Base-by-base conservation (phyloP, 2,329 filamentous ascomycete species). In the Graphium sp. region DNA sequence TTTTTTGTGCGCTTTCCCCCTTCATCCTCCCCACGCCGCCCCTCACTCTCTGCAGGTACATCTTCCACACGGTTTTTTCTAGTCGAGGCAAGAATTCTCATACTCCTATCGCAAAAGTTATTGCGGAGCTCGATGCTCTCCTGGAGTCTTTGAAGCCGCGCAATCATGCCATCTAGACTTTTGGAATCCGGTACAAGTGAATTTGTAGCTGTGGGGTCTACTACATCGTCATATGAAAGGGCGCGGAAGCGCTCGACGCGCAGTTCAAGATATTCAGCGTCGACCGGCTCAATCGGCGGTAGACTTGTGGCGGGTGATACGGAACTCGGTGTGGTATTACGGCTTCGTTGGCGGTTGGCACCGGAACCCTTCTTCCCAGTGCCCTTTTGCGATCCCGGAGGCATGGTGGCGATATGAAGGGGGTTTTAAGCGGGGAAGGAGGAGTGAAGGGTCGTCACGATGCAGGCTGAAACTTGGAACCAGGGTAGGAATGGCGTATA, bases 291-390 rank as follows among this genome's bases (percentile, higher is more conserved):
- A 40, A 66, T 57, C 5, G 62, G 58, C 3, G 66, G 66, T 22
- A 71, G 59, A 49, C 40, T 62, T 43, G 56, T 63, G 45, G 48
- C 61, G 40, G 28, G 17, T 4, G 27, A 13, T 37, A 46, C 52
- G 19, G 68, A 63, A 43, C 68, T 66, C 20, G 80, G 81, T 11
- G 80, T 87, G 20, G 77, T 81, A 50, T 84, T 85, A 44, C 80
- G 74, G 46, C 77, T 84, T 35, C 70, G 62, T 40, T 74, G 77
- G 39, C 73, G 71, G 35, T 72, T 64, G 40, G 65, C 64, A 39
- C 62, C 62, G 35, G 60, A 56, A 37, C 52, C 52, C 53, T 81
- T 81, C 56, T 75, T 76, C 46, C 69, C 62, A 16, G 68, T 69
- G 33, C 69, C 69, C 42, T 72, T 69, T 43, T 73, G 66, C 26